Evolutionary conservation across 345 rosid species (phyloP).

Genomic region (Rubroshorea leprosula): DNA sequence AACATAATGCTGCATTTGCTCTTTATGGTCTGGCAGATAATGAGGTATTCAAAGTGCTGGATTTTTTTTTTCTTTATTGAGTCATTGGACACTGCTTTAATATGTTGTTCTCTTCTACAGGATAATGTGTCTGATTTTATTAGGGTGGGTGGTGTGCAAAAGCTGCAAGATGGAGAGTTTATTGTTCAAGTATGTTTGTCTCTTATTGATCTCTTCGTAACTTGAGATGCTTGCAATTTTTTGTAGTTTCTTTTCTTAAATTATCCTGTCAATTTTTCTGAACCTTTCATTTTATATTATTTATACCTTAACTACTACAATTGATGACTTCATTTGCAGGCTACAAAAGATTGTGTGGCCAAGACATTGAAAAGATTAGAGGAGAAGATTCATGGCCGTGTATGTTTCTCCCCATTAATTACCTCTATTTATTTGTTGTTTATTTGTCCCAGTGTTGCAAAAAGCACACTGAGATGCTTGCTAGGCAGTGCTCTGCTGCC

Average conservation of each 20-base stretch:
- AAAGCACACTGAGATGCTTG: too few species aligned
- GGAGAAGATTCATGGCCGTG: conserved; percentile 95
- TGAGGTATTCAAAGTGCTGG: conserved; percentile 64
- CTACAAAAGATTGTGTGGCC: conserved; percentile 96
- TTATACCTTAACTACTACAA: too few species aligned
- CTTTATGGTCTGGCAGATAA: conserved; percentile 98
- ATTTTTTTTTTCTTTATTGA: too few species aligned
- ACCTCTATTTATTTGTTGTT: conserved; percentile 2
- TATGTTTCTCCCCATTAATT: conserved; percentile 32
- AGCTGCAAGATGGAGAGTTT: conserved; percentile 94
- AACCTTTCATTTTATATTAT: too few species aligned
- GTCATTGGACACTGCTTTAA: too few species aligned
- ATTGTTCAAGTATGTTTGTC: conserved; percentile 69
- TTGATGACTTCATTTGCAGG: too few species aligned
- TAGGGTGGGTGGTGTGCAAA: conserved; percentile 91
- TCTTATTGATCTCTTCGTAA: not conserved
- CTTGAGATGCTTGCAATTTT: not conserved
- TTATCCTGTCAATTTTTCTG: too few species aligned
- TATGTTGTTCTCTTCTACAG: conserved; percentile 17
- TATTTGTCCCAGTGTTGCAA: conserved; percentile 3
- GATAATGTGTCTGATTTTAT: conserved; percentile 94
- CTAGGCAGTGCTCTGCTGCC: too few species aligned
- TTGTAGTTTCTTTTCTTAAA: too few species aligned
- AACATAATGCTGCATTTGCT: conserved; percentile 98
- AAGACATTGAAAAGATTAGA: conserved; percentile 94